Base-by-base conservation (phyloP, 257 asterid species). In the Solanum habrochaites region DNA sequence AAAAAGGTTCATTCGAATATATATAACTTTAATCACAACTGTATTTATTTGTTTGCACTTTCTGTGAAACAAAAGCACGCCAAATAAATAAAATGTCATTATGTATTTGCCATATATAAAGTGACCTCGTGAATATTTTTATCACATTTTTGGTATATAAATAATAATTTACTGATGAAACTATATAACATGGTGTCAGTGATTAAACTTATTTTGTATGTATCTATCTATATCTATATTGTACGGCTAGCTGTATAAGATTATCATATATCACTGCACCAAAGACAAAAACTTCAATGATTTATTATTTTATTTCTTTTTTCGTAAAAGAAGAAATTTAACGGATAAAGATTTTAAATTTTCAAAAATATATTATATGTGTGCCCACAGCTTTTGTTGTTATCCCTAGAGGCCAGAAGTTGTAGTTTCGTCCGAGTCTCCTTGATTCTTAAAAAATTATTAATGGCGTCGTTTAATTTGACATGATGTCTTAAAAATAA, bases 181-280 rank as follows among this genome's bases (percentile, higher is more conserved):
- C 42, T 42, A 49, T 47, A 52, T 10, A 49, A 81, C 85, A 81
- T 47, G 85, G 69, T 81, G 85, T 81, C 85, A 81, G 69, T 49
- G 39, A 49, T 49, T 49, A 81, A 75, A 75, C 13, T 40, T 37
- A 21, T 74, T 37, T 73, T 73, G 4, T 52, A 67, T 80, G 3
- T 18, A 80, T 45, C 14, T 80, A 27, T 78, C 20, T 45, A 18
- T 45, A 18, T 32, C 35, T 56, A 20, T 78, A 78, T 78, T 27
- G 84, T 78, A 45, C 83, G 40, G 9, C 39, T 27, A 13, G 31
- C 52, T 29, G 52, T 78, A 45, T 37, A 39, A 78, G 25, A 80
- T 47, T 78, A 78, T 45, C 43, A 49, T 49, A 12, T 81, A 49
- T 49, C 64, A 81, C 7, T 81, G 85, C 42, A 81, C 31, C 43